These are phyloP conservation scores for Tetracladium setigerum DNA, from an alignment of 495 filamentous ascomycete genomes.

Conservation along the genomic window DNA sequence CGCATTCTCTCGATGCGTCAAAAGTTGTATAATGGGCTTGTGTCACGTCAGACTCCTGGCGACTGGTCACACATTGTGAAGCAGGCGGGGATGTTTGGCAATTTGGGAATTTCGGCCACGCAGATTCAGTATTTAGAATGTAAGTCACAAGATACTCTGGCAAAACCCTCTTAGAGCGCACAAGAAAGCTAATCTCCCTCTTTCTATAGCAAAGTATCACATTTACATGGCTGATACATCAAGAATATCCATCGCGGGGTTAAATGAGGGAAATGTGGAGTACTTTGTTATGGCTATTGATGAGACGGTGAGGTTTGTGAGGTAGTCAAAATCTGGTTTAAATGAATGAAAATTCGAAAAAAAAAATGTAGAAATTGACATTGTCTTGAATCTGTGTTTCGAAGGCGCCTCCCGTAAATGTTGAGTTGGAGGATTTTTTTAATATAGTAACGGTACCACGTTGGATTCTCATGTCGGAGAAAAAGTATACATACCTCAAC, in stretches of 20 bases:
- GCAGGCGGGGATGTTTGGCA: conserved; percentile 2
- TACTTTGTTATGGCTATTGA: conserved; percentile 33
- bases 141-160: too few relatives aligned
- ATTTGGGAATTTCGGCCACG: not conserved
- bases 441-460: too few relatives aligned
- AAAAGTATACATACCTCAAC: too few relatives aligned
- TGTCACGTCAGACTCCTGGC: not conserved
- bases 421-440: too few relatives aligned
- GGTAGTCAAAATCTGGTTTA: too few relatives aligned
- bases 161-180: not conserved
- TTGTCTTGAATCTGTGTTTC: too few relatives aligned
- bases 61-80: conserved; percentile 1
- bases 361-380: too few relatives aligned
- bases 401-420: too few relatives aligned
- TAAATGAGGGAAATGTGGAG: conserved; percentile 38
- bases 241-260: conserved; percentile 17
- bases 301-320: too few relatives aligned
- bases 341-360: too few relatives aligned
- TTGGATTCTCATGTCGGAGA: too few relatives aligned
- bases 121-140: not conserved
- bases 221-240: conserved; percentile 14
- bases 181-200: not conserved
- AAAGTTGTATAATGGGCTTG: not conserved
- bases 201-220: conserved; percentile 22
- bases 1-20: not conserved